Base-by-base conservation (phyloP, 73 alveolate species). In the Paramecium octaurelia region DNA sequence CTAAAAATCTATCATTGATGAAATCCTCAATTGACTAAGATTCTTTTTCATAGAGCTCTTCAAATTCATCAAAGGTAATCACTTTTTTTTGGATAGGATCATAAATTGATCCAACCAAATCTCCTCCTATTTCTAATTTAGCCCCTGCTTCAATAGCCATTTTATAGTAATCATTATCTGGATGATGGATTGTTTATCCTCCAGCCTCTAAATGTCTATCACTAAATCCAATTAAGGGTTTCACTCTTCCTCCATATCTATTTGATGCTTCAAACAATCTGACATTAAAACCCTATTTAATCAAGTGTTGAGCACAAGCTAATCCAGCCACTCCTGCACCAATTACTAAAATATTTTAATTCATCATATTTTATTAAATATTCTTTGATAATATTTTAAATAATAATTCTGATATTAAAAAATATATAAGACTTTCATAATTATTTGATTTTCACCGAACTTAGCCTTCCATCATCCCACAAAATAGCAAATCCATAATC, bases 181-280 rank as follows among this genome's bases (percentile, higher is more conserved):
- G 69, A 77, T 77, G 90, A 46, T 77, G 90, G 9, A 77, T 43
- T 20, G 90, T 77, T 77, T 77, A 43, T 77, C 90, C 90, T 2
- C 90, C 90, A 43, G 90, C 90, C 43, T 77, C 90, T 29, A 77
- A 34, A 43, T 43, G 69, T 23, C 42, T 77, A 10, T 43, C 50
- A 20, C 73, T 36, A 43, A 77, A 77, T 21, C 54, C 86, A 12
- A 34, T 14, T 18, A 77, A 43, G 21, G 90, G 90, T 77, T 77
- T 20, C 1, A 77, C 69, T 46, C 90, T 77, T 18, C 90, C 90
- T 6, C 90, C 90, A 77, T 43, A 77, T 40, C 27, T 77, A 21
- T 77, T 40, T 12, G 43, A 29, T 38, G 90, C 90, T 34, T 77
- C 90, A 77, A 40, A 43, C 34, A 77, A 40, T 36, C 43, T 43